Base-by-base conservation (phyloP, 352 stramenopile species). In the Pythium utonaiense region DNA sequence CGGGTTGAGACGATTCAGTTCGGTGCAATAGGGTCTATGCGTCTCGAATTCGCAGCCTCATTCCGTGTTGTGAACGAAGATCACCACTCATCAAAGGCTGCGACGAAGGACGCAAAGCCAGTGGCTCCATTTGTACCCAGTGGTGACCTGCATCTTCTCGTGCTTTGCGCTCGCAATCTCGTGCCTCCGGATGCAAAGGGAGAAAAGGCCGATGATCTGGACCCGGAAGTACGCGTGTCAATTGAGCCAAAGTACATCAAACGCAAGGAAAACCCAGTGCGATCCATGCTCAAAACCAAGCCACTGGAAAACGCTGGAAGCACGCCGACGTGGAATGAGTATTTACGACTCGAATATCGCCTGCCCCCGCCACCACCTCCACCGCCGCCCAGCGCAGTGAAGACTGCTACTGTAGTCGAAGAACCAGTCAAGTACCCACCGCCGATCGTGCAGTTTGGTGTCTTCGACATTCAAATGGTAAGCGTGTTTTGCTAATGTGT, bases 381-480 rank as follows among this genome's bases (percentile, higher is more conserved):
- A 22, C 31, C 47, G 28, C 44, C 40, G 40, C 40, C 24, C 14
- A 28, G 40, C 40, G 24, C 40, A 7, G 19, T 21, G 19, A 47
- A 47, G 40, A 47, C 22, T 2, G 4, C 22, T 13, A 34, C 25
- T 3, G 25, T 33, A 6, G 44, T 30, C 3, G 22, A 51, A 51
- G 44, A 21, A 36, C 9, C 36, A 6, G 19, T 44, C 12, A 58
- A 65, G 30, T 64, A 76, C 21, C 67, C 71, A 3, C 63, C 76
- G 3, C 74, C 76, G 13, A 70, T 83, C 22, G 60, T 86, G 14
- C 57, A 66, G 48, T 28, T 81, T 21, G 74, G 71, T 9, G 58
- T 85, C 3, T 83, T 74, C 42, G 76, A 83, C 31, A 75, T 85
- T 45, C 60, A 85, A 74, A 69, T 80, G 48, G 76, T 85, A 74